These are phyloP conservation scores for Fusarium protoensiforme DNA, from an alignment of 2,329 filamentous ascomycete genomes.

Conservation along the genomic window DNA sequence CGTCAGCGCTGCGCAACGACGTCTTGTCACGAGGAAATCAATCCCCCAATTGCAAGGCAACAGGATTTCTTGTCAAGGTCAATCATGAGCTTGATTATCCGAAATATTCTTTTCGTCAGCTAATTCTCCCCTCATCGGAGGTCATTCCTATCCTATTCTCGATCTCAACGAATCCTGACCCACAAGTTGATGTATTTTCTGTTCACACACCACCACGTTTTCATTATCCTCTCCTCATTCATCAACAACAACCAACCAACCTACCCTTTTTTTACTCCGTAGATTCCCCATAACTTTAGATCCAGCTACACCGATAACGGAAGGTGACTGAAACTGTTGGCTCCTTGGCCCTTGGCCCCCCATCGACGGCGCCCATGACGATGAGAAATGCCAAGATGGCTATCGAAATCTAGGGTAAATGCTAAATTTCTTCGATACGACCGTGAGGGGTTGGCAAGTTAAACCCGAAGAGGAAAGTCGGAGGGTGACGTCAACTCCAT, in stretches of 20 bases:
- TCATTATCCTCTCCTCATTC: background rate
- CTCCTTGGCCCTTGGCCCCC: background rate
- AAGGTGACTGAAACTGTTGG: background rate
- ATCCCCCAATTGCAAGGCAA: constrained; percentile 11
- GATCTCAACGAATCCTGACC: background rate
- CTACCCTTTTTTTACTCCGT: background rate
- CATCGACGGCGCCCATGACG: background rate
- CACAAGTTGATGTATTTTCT: background rate
- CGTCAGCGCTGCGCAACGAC: constrained; percentile 39
- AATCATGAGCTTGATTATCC: background rate
- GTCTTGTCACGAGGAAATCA: background rate
- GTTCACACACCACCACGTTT: constrained; percentile 30
- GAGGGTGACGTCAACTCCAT: constrained; percentile 36
- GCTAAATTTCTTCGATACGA: background rate
- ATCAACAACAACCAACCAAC: background rate
- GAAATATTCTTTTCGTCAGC: background rate
- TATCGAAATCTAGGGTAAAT: background rate
- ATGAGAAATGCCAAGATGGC: constrained; percentile 15
- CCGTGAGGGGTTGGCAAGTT: background rate
- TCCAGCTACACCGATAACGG: background rate
- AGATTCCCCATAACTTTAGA: background rate
- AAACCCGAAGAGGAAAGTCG: constrained; percentile 1
- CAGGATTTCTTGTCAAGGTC: constrained; percentile 1
- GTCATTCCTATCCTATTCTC: background rate
- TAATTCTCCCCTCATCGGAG: background rate